Base-by-base conservation (phyloP, 805 yeast species). In the Ogataea glucozyma region DNA sequence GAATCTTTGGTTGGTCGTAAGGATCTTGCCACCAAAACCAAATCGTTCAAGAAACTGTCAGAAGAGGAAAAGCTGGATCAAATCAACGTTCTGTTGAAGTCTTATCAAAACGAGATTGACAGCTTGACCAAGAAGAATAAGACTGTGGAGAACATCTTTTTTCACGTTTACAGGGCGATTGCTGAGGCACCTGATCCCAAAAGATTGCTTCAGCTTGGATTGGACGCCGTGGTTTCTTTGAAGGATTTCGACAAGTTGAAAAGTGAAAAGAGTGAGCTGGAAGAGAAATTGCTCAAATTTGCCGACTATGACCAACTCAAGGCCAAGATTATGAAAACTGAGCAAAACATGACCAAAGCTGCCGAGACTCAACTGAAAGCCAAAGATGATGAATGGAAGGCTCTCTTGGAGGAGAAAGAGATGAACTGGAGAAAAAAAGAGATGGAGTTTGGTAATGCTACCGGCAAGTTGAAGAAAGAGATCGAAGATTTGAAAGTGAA, bases 161-260 rank as follows among this genome's bases (percentile, higher is more conserved):
- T 89, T 60, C 79, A 81, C 14, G 71, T 87, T 17, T 91, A 91
- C 67, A 71, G 87, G 43, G 71, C 79, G 12, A 67, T 91, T 4
- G 87, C 89, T 4, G 96, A 90, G 61, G 90, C 95, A 0, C 97
- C 97, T 0, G 97, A 91, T 66, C 98, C 98, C 1, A 78, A 75
- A 48, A 95, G 96, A 4, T 63, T 90, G 31, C 66, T 91, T 44
- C 85, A 85, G 53, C 74, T 80, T 27, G 78, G 90, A 1, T 59
- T 85, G 20, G 87, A 82, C 38, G 76, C 87, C 4, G 78, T 84
- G 6, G 62, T 73, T 3, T 48, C 59, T 3, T 26, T 49, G 21
- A 69, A 74, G 16, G 88, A 85, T 40, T 66, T 75, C 6, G 74
- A 72, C 3, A 63, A 64, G 8, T 63, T 85, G 37, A 72, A 73